phyloP scores from a whole-genome alignment of 345 rosid genomes.

The Anacardium occidentale region DNA sequence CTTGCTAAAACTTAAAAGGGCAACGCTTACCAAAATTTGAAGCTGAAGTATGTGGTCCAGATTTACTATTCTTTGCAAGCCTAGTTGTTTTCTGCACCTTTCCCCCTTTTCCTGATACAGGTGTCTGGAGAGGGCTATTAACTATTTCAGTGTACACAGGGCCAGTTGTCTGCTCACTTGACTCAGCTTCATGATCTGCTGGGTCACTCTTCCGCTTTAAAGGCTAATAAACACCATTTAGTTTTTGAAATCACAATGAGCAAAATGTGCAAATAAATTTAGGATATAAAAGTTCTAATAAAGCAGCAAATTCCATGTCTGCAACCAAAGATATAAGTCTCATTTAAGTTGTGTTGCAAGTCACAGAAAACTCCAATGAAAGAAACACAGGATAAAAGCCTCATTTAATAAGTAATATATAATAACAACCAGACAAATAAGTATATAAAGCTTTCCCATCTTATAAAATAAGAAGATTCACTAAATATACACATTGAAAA shows the following conservation, averaged over 20 bases:
- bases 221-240: constrained; percentile 38
- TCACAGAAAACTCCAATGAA: background rate
- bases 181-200: constrained; percentile 52
- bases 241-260: constrained; percentile 18
- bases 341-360: background rate
- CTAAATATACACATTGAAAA: background rate
- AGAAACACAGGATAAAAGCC: background rate
- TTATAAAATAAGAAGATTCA: background rate
- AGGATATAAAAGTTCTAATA: constrained; percentile 12
- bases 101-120: constrained; percentile 69
- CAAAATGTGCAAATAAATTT: constrained; percentile 7
- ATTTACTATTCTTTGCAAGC: constrained; percentile 53
- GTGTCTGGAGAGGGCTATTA: constrained; percentile 63
- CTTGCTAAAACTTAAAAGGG: background rate
- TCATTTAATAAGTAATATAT: background rate
- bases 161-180: constrained; percentile 47
- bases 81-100: constrained; percentile 69
- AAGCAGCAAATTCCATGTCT: background rate
- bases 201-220: constrained; percentile 75
- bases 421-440: constrained; percentile 3
- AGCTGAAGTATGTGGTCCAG: constrained; percentile 56
- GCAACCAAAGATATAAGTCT: constrained; percentile 1
- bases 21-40: constrained; percentile 61
- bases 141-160: constrained; percentile 48
- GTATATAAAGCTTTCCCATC: background rate